Base-by-base conservation (phyloP, 2,329 filamentous ascomycete genomes). In the Lasiodiplodia sp. region DNA sequence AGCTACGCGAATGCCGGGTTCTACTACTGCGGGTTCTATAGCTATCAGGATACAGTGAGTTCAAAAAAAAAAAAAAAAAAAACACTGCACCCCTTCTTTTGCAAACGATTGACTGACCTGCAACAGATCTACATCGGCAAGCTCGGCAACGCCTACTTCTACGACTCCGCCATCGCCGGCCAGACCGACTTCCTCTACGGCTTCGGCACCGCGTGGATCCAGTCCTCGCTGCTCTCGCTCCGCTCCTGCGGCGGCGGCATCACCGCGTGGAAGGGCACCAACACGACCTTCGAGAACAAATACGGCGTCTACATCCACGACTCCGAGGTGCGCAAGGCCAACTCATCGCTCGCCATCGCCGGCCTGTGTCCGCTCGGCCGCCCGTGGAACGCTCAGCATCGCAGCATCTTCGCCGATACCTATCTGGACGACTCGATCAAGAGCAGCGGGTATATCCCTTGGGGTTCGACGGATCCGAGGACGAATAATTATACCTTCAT, bases 171-270 rank as follows among this genome's bases (percentile, higher is more conserved):
- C 44, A 83, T 91, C 5, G 89, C 87, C 0, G 89, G 89, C 0
- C 83, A 91, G 74, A 91, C 88, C 0, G 90, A 92, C 72, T 91
- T 91, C 78, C 79, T 91, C 23, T 91, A 91, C 73, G 89, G 88
- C 10, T 91, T 91, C 73, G 89, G 89, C 31, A 91, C 89, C 0
- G 82, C 86, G 3, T 91, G 86, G 83, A 82, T 91, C 51, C 82
- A 87, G 67, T 80, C 82, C 3, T 87, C 85, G 1, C 79, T 81
- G 0, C 77, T 92, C 2, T 79, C 82, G 0, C 82, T 91, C 14
- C 85, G 89, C 11, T 81, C 79, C 72, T 92, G 89, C 71, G 87
- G 88, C 4, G 89, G 89, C 18, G 89, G 89, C 12, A 87, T 92
- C 66, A 90, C 88, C 0, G 89, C 89, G 0, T 91, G 89, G 89